Conservation (phyloP, 2,329 filamentous ascomycete species). For the Pseudopyricularia cyperi region DNA sequence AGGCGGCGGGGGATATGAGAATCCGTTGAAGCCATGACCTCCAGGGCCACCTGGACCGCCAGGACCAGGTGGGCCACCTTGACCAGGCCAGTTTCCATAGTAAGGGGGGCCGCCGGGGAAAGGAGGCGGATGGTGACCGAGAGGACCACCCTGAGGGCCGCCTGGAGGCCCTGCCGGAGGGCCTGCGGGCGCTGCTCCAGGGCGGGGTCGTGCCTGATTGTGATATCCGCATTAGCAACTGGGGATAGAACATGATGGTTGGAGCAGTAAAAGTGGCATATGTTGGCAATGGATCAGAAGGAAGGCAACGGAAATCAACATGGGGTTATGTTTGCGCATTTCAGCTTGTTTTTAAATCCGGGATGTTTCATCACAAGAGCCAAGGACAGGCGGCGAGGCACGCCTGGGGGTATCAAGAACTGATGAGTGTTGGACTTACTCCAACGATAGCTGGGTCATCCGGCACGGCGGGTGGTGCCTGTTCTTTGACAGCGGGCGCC, state of each 20-base stretch:
- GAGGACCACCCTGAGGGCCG: background rate
- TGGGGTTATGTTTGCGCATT: constrained; percentile 68
- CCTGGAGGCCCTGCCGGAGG: constrained; percentile 8
- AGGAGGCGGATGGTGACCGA: background rate
- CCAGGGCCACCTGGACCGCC: background rate
- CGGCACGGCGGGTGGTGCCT: constrained; percentile 64
- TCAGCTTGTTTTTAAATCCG: constrained; percentile 93
- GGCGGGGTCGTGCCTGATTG: constrained; percentile 13
- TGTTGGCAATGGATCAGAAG: constrained; percentile 61
- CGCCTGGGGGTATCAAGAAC: constrained; percentile 1
- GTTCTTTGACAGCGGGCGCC: constrained; percentile 58
- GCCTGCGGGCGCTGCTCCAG: constrained; percentile 7
- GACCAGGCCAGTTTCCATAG: constrained; percentile 2
- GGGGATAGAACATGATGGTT: background rate
- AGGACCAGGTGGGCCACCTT: constrained; percentile 13
- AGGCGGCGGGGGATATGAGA: constrained; percentile 65
- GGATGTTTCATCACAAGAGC: constrained; percentile 78
- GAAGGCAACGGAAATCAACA: constrained; percentile 99
- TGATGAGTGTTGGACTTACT: constrained; percentile 51
- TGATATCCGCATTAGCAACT: constrained; percentile 1
- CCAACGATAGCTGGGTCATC: constrained; percentile 94
- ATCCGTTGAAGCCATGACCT: constrained; percentile 38
- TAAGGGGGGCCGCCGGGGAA: constrained; percentile 1
- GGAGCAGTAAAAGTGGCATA: constrained; percentile 2
- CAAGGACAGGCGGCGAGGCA: constrained; percentile 7